Percentiles rank a stretch among this genome's conserved stretches.
Evolutionary conservation across 495 filamentous ascomycete species (phyloP).

Genomic region (Rusavskia elegans): DNA sequence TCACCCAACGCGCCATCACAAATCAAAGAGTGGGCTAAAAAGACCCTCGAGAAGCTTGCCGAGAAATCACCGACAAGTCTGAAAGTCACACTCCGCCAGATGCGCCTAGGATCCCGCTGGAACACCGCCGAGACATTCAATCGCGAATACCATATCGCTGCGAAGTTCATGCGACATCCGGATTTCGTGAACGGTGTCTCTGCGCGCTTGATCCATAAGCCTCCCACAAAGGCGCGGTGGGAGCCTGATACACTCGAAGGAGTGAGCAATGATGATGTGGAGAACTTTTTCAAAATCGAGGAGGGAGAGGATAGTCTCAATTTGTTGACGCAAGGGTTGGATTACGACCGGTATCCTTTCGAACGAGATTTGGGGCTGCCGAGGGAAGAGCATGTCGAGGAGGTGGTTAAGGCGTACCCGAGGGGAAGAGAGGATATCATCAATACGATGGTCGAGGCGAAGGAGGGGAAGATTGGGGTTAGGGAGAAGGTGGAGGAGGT

Average conservation of each 20-base stretch:
- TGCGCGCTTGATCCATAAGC: constrained; percentile 54
- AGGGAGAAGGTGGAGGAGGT: constrained; percentile 39
- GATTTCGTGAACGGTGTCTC: constrained; percentile 83
- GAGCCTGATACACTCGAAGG: constrained; percentile 51
- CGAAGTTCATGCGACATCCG: constrained; percentile 67
- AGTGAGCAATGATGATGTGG: constrained; percentile 34
- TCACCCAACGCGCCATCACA: neutral
- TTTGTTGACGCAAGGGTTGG: constrained; percentile 28
- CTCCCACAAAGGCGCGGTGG: constrained; percentile 45
- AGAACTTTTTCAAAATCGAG: constrained; percentile 42
- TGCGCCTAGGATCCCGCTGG: constrained; percentile 63
- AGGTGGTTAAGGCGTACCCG: constrained; percentile 25
- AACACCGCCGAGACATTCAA: constrained; percentile 66
- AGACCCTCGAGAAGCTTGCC: constrained; percentile 54
- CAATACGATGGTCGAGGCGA: constrained; percentile 19
- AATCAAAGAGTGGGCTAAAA: constrained; percentile 52
- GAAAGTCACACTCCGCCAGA: constrained; percentile 62
- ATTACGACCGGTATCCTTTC: constrained; percentile 58
- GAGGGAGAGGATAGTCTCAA: constrained; percentile 28
- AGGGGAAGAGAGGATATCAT: constrained; percentile 10
- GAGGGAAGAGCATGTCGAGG: constrained; percentile 50
- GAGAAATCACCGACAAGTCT: constrained; percentile 70
- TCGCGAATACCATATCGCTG: constrained; percentile 64
- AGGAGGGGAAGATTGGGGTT: constrained; percentile 41
- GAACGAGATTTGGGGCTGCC: constrained; percentile 46